A percentile compares a stretch with the other conserved stretches of the same genome.
These are phyloP conservation scores for Lichtheimia hyalospora DNA, from an alignment of 371 early-diverging fungal species.

Conservation along the genomic window DNA sequence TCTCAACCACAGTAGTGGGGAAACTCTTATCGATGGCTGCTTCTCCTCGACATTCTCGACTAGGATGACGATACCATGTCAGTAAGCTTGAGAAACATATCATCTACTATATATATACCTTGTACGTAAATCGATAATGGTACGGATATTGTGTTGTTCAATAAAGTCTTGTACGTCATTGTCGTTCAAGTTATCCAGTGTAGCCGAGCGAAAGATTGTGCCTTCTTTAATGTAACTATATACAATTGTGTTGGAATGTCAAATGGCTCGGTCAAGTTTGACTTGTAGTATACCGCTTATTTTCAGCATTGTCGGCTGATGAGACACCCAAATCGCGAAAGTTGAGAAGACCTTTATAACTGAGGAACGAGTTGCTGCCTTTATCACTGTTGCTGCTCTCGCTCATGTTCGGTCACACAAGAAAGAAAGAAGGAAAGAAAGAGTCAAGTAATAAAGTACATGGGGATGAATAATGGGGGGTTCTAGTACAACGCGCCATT, in stretches of 20 bases:
- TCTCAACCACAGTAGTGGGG: slow-evolving; percentile 10
- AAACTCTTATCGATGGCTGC: slow-evolving; percentile 17
- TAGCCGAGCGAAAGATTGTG: slow-evolving; percentile 30
- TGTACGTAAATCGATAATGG: slow-evolving; percentile 33
- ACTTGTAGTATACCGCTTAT: slow-evolving; percentile 5
- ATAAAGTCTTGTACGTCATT: slow-evolving; percentile 20
- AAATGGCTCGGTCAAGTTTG: background rate
- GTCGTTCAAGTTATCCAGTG: slow-evolving; percentile 21
- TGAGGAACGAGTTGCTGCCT: slow-evolving; percentile 1
- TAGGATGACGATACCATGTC: background rate
- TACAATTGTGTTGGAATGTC: background rate
- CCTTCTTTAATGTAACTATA: slow-evolving; percentile 27
- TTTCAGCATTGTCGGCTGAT: slow-evolving; percentile 2
- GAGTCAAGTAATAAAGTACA: too few relatives aligned
- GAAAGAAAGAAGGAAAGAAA: too few relatives aligned
- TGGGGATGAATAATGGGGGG: too few relatives aligned
- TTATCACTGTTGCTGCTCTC: too few relatives aligned
- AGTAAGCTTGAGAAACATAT: background rate
- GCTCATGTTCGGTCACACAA: too few relatives aligned
- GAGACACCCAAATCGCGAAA: slow-evolving; percentile 22
- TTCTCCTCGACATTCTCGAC: slow-evolving; percentile 7
- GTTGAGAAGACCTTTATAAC: slow-evolving; percentile 13
- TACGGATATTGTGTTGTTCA: slow-evolving; percentile 17
- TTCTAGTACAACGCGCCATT: too few relatives aligned
- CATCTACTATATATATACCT: slow-evolving; percentile 17